phyloP scores from a whole-genome alignment of 2,329 filamentous ascomycete genomes.

The Penicillium freii region DNA sequence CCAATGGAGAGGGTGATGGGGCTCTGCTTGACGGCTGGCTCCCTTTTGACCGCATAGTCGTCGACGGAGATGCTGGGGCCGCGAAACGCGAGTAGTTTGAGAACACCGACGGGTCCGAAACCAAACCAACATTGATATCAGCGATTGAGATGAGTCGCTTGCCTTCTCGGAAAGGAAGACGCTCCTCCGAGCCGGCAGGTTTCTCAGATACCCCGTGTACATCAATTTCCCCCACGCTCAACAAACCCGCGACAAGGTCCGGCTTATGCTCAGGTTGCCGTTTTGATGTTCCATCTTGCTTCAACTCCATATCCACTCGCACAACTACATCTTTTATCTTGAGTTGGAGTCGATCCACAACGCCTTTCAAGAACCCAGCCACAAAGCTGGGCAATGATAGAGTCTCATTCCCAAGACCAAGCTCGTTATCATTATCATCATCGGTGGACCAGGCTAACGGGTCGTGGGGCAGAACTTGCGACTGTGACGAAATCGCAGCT shows the following conservation, averaged over 20 bases:
- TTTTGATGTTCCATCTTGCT: constrained; percentile 39
- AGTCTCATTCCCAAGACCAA: constrained; percentile 52
- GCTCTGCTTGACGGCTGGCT: constrained; percentile 30
- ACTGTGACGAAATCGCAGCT: constrained; percentile 54
- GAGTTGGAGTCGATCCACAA: constrained; percentile 57
- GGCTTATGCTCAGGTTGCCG: constrained; percentile 35
- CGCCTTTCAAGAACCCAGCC: constrained; percentile 58
- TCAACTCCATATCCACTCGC: constrained; percentile 50
- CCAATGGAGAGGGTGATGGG: constrained; percentile 28
- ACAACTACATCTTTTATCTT: constrained; percentile 53
- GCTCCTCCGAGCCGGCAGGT: constrained; percentile 20
- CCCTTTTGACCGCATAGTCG: constrained; percentile 35
- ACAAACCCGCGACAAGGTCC: constrained; percentile 37
- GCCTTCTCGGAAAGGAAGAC: constrained; percentile 30
- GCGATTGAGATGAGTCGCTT: constrained; percentile 48
- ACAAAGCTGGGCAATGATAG: constrained; percentile 59
- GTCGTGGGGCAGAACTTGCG: constrained; percentile 49
- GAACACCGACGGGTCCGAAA: constrained; percentile 52
- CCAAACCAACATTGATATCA: constrained; percentile 46
- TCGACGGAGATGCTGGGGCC: constrained; percentile 32
- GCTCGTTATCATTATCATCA: constrained; percentile 53
- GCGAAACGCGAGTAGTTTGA: constrained; percentile 44
- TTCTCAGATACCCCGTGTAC: constrained; percentile 33
- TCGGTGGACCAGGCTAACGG: constrained; percentile 45
- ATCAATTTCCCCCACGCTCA: constrained; percentile 37